Conservation (phyloP, 2,329 filamentous ascomycete genomes). For the Phialophora expanda region DNA sequence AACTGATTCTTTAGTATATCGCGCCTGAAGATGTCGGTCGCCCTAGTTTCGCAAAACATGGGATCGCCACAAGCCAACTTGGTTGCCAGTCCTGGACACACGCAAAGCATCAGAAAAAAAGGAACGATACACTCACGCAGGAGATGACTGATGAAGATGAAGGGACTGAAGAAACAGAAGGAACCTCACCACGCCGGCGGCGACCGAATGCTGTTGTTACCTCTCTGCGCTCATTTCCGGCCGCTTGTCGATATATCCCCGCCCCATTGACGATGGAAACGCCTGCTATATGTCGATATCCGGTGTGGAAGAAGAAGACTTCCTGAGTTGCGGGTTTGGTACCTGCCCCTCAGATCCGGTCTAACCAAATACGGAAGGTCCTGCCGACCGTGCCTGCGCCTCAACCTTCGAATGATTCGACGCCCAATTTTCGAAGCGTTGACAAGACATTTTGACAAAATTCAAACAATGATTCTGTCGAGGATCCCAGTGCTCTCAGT, state of each 20-base stretch:
- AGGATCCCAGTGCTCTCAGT: not conserved
- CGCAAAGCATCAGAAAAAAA: not conserved
- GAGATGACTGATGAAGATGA: not conserved
- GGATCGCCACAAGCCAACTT: not conserved
- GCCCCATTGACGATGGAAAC: not conserved
- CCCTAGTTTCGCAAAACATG: too few species aligned
- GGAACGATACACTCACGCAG: not conserved
- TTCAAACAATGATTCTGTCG: not conserved
- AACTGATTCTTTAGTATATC: not conserved
- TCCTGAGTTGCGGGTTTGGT: not conserved
- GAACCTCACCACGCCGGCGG: not conserved
- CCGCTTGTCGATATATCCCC: not conserved
- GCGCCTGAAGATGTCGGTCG: not conserved
- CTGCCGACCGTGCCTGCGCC: not conserved
- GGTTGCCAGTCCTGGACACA: not conserved
- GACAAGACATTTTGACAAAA: not conserved
- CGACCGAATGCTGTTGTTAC: not conserved
- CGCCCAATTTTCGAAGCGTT: not conserved
- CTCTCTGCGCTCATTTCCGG: not conserved
- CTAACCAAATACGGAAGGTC: constrained; percentile 1
- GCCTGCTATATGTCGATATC: not conserved
- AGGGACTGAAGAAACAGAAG: not conserved
- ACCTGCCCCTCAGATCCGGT: not conserved
- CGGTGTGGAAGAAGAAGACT: not conserved
- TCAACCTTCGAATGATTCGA: not conserved